phyloP scores from a whole-genome alignment of 164 flowering plant genomes.

The Berberis thunbergii region DNA sequence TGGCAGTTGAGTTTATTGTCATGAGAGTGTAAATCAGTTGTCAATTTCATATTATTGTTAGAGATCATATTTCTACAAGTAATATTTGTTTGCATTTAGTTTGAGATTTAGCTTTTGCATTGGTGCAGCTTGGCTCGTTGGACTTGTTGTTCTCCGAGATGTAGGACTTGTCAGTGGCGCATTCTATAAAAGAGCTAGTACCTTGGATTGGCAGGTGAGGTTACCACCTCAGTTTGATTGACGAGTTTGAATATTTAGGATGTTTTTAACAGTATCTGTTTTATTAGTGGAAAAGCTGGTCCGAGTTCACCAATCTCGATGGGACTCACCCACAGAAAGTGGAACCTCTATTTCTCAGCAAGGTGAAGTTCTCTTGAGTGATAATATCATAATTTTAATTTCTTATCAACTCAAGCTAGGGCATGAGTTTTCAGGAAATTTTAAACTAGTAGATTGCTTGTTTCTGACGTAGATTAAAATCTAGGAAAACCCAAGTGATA shows the following conservation, averaged over 20 bases:
- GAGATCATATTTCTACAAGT: too few species aligned
- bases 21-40: too few species aligned
- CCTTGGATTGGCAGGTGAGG: slow-evolving; percentile 71
- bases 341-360: slow-evolving; percentile 83
- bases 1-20: too few species aligned
- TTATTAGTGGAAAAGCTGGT: slow-evolving; percentile 74
- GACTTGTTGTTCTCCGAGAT: slow-evolving; percentile 75
- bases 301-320: slow-evolving; percentile 72
- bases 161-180: slow-evolving; percentile 75
- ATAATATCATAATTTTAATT: too few species aligned
- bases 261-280: background rate
- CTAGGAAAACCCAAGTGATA: too few species aligned
- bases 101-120: slow-evolving; percentile 9
- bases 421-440: too few species aligned
- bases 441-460: too few species aligned
- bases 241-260: background rate
- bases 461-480: too few species aligned
- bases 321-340: slow-evolving; percentile 60
- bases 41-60: too few species aligned
- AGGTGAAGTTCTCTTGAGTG: slow-evolving; percentile 38
- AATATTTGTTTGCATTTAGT: too few species aligned
- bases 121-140: slow-evolving; percentile 86
- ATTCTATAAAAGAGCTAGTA: slow-evolving; percentile 58
- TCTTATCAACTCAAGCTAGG: too few species aligned
- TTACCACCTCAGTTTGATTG: background rate